Percentiles rank a stretch among this genome's conserved stretches.
Conservation (phyloP, 2,329 filamentous ascomycete species). For the Metarhizium sp. region DNA sequence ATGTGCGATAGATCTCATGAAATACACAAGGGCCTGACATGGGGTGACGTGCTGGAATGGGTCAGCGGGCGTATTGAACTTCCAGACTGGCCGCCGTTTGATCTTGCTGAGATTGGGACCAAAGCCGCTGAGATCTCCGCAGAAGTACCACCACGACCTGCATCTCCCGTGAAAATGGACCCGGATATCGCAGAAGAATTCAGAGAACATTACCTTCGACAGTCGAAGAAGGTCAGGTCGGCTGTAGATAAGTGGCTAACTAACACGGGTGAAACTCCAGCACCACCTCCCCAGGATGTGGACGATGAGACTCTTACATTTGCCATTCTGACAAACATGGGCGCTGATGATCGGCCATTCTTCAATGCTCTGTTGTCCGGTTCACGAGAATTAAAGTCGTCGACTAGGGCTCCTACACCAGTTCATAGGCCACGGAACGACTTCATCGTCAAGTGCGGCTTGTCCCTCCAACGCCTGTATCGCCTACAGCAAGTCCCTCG, state of each 20-base stretch:
- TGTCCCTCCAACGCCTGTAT: slow-evolving; percentile 79
- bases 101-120: slow-evolving; percentile 52
- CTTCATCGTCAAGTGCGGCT: slow-evolving; percentile 63
- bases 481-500: slow-evolving; percentile 63
- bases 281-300: slow-evolving; percentile 74
- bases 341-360: slow-evolving; percentile 62
- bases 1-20: slow-evolving; percentile 62
- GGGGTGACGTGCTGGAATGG: slow-evolving; percentile 91
- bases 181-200: slow-evolving; percentile 93
- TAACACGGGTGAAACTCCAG: slow-evolving; percentile 64
- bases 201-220: slow-evolving; percentile 81
- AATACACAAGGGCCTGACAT: slow-evolving; percentile 68
- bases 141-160: slow-evolving; percentile 46
- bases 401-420: slow-evolving; percentile 59
- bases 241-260: slow-evolving; percentile 86
- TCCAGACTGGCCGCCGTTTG: slow-evolving; percentile 82
- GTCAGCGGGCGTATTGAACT: slow-evolving; percentile 83
- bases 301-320: slow-evolving; percentile 92
- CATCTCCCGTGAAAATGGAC: slow-evolving; percentile 66
- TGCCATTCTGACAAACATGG: slow-evolving; percentile 82
- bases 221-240: slow-evolving; percentile 86
- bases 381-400: slow-evolving; percentile 45
- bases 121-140: slow-evolving; percentile 54
- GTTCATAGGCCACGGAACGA: slow-evolving; percentile 57
- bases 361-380: slow-evolving; percentile 73